Base-by-base conservation (phyloP, 148 eudicot genomes). In the Cornus controversa region DNA sequence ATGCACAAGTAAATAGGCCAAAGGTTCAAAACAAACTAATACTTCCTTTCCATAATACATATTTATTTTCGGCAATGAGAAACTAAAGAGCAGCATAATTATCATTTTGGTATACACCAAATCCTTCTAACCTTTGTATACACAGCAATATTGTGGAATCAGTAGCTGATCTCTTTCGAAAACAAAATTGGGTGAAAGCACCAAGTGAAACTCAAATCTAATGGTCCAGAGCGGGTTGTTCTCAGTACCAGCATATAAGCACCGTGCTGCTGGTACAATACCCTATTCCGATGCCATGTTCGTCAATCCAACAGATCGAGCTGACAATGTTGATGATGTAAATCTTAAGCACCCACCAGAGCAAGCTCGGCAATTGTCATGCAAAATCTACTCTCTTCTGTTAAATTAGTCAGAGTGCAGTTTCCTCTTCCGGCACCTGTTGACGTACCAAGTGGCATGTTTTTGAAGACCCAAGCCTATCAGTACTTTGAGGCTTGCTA, bases 371-470 rank as follows among this genome's bases (percentile, higher is more conserved):
- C 23, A 1, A 42, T 27, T 7, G 42, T 27, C 16, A 58, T n/a
- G 28, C 15, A 37, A 37, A 37, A 24, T 40, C 15, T 63, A 36
- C 5, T 63, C 22, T 69, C 67, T 62, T 67, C 18, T 34, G n/a
- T 40, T 28, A 13, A 34, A 47, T 77, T 81, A 95, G 79, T 95
- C 98, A 22, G 90, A 78, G 82, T 95, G 99, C 73, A 93, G 88
- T 78, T 95, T 93, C 83, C 96, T 83, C 29, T 80, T 88, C 76
- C 87, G 87, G 82, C 98, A 93, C 78, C 98, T 78, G 58, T 83
- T 85, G 62, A 95, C 53, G 70, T 93, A 95, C 99, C 99, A 95
- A 54, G 84, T 82, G 18, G 99, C 97, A 79, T 91, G 91, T 76
- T 91, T 90, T 70, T 87, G 86, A 74, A 93, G 94, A 26, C 89